These are phyloP conservation scores for Blastobotrys americana DNA, from an alignment of 805 yeast genomes.

Conservation along the genomic window DNA sequence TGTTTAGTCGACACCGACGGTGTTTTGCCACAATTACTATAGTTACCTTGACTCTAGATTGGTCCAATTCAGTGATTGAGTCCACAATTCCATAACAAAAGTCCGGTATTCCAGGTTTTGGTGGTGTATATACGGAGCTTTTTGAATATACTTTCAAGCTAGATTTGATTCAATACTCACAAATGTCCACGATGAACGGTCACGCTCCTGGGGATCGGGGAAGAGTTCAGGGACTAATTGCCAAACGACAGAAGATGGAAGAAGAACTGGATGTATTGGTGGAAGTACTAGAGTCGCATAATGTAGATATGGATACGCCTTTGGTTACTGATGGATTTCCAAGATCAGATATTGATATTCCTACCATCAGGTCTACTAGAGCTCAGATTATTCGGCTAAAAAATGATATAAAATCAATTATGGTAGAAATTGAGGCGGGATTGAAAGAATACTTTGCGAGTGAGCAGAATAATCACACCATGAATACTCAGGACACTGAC, in stretches of 20 bases:
- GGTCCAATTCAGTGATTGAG: no score
- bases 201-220: conserved; percentile 1
- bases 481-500: not conserved
- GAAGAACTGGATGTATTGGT: conserved; percentile 36
- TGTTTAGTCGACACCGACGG: no score
- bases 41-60: no score
- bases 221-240: conserved; percentile 12
- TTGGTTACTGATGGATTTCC: conserved; percentile 84
- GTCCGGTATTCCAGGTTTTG: no score
- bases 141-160: no score
- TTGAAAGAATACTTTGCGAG: conserved; percentile 36
- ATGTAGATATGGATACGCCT: conserved; percentile 56
- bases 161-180: no score
- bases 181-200: conserved; percentile 1
- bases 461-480: not conserved
- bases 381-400: conserved; percentile 57
- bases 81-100: no score
- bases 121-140: no score
- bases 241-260: conserved; percentile 33
- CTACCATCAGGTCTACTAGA: conserved; percentile 54
- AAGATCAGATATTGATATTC: conserved; percentile 72
- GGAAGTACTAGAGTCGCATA: conserved; percentile 38
- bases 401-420: conserved; percentile 56
- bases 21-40: no score
- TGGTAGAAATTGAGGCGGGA: conserved; percentile 40